phyloP scores from a whole-genome alignment of 169 alveolate species.

The Plasmodium vivax region DNA sequence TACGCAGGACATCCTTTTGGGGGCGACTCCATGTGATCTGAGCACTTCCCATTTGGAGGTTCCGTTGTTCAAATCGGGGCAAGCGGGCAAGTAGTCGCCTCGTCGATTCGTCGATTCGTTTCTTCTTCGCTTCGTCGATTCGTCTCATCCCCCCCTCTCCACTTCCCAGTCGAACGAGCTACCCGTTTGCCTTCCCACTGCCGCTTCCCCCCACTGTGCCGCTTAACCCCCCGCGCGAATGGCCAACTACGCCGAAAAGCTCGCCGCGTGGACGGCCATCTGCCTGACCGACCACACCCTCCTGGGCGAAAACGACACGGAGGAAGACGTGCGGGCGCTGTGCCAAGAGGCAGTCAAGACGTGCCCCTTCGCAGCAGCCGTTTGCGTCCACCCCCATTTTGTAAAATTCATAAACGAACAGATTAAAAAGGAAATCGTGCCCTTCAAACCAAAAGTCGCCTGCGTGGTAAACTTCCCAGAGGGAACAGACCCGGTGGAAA shows the following conservation, averaged over 20 bases:
- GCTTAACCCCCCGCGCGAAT: neutral
- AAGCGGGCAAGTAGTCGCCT: neutral
- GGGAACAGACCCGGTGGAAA: conserved; percentile 74
- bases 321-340: conserved; percentile 36
- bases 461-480: conserved; percentile 80
- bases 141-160: neutral
- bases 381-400: conserved; percentile 75
- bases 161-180: neutral
- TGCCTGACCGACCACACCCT: conserved; percentile 74
- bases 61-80: neutral
- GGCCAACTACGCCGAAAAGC: conserved; percentile 45
- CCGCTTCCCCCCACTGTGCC: neutral
- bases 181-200: neutral
- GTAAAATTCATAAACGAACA: conserved; percentile 62
- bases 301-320: conserved; percentile 68
- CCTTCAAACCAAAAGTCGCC: conserved; percentile 60
- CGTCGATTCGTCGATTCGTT: neutral
- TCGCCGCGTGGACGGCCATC: conserved; percentile 74
- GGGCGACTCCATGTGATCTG: too few species aligned
- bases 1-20: too few species aligned
- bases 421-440: conserved; percentile 50
- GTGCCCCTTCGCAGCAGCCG: conserved; percentile 75
- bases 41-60: too few species aligned
- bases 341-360: conserved; percentile 65
- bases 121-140: neutral